Conservation (phyloP, 1,284 basidiomycete genomes). For the Cutaneotrichosporon sp. region DNA sequence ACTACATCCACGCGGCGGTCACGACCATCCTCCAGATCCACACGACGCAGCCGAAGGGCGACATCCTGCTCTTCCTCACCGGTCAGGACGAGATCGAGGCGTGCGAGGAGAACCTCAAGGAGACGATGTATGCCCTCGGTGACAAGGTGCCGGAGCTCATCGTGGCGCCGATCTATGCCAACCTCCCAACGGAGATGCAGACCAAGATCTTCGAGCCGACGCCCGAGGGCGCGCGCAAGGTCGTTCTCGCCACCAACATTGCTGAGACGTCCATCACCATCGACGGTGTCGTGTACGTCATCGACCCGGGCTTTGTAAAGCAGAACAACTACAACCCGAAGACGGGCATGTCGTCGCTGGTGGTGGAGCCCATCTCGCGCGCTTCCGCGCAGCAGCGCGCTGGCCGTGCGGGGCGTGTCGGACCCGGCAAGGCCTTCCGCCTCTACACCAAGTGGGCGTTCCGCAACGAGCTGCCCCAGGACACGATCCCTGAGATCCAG, state of each 20-base stretch:
- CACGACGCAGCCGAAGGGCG: conserved; percentile 97
- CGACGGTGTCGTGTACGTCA: conserved; percentile 96
- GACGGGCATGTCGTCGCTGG: conserved; percentile 92
- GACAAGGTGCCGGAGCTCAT: conserved; percentile 95
- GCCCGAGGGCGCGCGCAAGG: conserved; percentile 92
- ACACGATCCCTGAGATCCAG: conserved; percentile 63
- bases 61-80: conserved; percentile 96
- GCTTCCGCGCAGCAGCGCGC: conserved; percentile 97
- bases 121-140: conserved; percentile 90
- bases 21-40: conserved; percentile 99
- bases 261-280: conserved; percentile 98
- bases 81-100: conserved; percentile 99
- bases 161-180: conserved; percentile 97
- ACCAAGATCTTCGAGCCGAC: conserved; percentile 99
- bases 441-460: conserved; percentile 67
- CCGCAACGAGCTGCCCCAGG: conserved; percentile 63
- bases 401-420: conserved; percentile 94
- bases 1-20: conserved; percentile 97
- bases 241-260: conserved; percentile 97
- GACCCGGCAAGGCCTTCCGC: conserved; percentile 97
- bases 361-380: conserved; percentile 91
- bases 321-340: conserved; percentile 96
- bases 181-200: conserved; percentile 97
- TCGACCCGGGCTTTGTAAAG: conserved; percentile 97
- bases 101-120: conserved; percentile 91